These are phyloP conservation scores for Populus euphratica DNA, from an alignment of 345 rosid genomes.

Conservation along the genomic window DNA sequence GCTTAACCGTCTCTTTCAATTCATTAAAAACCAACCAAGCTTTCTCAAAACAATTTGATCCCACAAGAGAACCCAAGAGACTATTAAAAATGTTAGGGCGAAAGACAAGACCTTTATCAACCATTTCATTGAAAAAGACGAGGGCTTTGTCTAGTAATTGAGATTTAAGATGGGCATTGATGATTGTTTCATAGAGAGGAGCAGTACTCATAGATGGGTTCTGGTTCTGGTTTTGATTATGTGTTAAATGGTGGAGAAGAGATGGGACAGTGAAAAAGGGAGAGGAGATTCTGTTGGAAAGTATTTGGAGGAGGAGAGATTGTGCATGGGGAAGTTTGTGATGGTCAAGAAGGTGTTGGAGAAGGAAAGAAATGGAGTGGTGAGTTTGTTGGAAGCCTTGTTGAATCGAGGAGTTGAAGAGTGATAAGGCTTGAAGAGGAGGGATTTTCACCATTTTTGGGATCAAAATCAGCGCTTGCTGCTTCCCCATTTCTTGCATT, in stretches of 20 bases:
- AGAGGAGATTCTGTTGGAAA: slow-evolving; percentile 47
- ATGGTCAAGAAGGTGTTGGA: slow-evolving; percentile 41
- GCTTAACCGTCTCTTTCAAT: slow-evolving; percentile 26
- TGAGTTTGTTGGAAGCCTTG: slow-evolving; percentile 45
- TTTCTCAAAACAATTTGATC: slow-evolving; percentile 36
- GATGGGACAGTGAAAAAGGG: slow-evolving; percentile 42
- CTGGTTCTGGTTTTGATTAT: slow-evolving; percentile 11
- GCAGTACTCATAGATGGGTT: slow-evolving; percentile 13
- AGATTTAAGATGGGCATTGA: slow-evolving; percentile 45
- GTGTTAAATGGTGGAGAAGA: slow-evolving; percentile 38
- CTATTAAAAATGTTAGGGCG: slow-evolving; percentile 44
- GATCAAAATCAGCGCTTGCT: slow-evolving; percentile 26
- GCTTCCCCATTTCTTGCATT: slow-evolving; percentile 1
- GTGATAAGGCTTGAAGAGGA: slow-evolving; percentile 43
- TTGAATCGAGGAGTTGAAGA: slow-evolving; percentile 37
- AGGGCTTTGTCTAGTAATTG: slow-evolving; percentile 39
- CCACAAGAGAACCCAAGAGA: slow-evolving; percentile 39
- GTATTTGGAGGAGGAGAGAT: slow-evolving; percentile 41
- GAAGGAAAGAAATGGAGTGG: slow-evolving; percentile 43
- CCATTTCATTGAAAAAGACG: slow-evolving; percentile 46
- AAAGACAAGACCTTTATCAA: slow-evolving; percentile 40
- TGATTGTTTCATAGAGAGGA: slow-evolving; percentile 47
- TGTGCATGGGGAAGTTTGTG: slow-evolving; percentile 42
- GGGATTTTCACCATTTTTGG: slow-evolving; percentile 50
- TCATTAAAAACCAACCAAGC: slow-evolving; percentile 44